phyloP scores from a whole-genome alignment of 208 protist genomes.

The Trypanosoma scelopori region DNA sequence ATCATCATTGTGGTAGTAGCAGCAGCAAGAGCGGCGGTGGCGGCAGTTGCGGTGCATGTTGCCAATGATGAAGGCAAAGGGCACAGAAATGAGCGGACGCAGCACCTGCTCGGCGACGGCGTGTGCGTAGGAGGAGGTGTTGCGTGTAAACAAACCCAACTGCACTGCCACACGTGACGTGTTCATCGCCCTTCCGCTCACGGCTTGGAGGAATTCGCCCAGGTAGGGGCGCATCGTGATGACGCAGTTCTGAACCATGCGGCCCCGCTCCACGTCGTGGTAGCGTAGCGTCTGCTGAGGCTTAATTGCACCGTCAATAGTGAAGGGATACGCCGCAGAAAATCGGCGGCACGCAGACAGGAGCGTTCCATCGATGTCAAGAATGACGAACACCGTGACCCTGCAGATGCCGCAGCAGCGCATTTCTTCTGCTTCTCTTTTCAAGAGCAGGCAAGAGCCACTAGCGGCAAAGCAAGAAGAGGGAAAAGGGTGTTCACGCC shows the following conservation, averaged over 20 bases:
- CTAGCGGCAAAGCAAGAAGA: not conserved
- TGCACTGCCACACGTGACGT: conserved; percentile 28
- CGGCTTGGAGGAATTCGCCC: conserved; percentile 27
- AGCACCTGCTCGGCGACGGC: conserved; percentile 30
- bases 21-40: too few relatives aligned
- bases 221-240: conserved; percentile 44
- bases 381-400: conserved; percentile 40
- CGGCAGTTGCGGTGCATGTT: not conserved
- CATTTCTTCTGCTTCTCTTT: not conserved
- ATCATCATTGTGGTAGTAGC: too few relatives aligned
- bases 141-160: conserved; percentile 47
- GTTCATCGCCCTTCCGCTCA: conserved; percentile 26
- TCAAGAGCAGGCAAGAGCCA: not conserved
- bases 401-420: not conserved
- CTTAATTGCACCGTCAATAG: not conserved
- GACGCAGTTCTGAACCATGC: not conserved
- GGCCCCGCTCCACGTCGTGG: conserved; percentile 4
- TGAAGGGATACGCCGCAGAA: not conserved
- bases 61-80: conserved; percentile 7
- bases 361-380: conserved; percentile 67
- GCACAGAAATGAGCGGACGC: conserved; percentile 3
- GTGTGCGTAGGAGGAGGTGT: conserved; percentile 34
- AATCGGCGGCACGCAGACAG: conserved; percentile 23
- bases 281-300: conserved; percentile 8
- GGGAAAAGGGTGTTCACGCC: too few relatives aligned